phyloP scores from a whole-genome alignment of 345 rosid species.

The Fremontodendron californicum region DNA sequence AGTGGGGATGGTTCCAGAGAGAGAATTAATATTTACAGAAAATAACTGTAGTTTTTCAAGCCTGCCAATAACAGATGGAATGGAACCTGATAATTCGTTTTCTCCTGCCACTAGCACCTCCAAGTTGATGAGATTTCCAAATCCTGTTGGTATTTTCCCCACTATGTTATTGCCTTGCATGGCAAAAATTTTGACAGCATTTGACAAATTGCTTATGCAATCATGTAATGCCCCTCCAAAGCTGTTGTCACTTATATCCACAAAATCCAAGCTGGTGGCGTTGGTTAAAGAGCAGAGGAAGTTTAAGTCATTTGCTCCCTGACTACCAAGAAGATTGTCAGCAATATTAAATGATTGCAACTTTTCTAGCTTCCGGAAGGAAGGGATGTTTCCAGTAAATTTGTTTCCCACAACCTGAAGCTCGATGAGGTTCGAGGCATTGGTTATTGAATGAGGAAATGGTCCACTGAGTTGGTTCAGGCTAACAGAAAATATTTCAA shows the following conservation, averaged over 20 bases:
- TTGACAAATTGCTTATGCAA: conserved; percentile 1
- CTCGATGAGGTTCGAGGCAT: neutral
- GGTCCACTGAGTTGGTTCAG: neutral
- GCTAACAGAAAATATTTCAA: neutral
- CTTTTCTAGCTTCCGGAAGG: neutral
- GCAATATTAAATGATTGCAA: neutral
- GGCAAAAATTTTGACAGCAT: neutral
- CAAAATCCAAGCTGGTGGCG: neutral
- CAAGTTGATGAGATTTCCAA: conserved; percentile 25
- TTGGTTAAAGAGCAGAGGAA: conserved; percentile 1
- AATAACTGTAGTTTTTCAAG: conserved; percentile 1
- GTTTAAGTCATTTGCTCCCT: neutral
- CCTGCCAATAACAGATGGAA: conserved; percentile 18
- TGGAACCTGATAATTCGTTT: conserved; percentile 13
- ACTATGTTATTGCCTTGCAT: neutral
- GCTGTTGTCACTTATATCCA: neutral
- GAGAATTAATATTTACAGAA: neutral
- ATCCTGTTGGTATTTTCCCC: neutral
- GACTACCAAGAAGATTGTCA: neutral
- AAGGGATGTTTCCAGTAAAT: neutral
- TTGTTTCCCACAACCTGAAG: neutral
- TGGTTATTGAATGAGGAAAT: conserved; percentile 2
- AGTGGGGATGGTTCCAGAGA: conserved; percentile 17
- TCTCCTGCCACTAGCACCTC: neutral
- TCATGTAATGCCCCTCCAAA: neutral